Evolutionary conservation across 1,284 basidiomycete species (phyloP), one percentile per base, ranked within the genome.

Genomic region (Golubevia pallescens): DNA sequence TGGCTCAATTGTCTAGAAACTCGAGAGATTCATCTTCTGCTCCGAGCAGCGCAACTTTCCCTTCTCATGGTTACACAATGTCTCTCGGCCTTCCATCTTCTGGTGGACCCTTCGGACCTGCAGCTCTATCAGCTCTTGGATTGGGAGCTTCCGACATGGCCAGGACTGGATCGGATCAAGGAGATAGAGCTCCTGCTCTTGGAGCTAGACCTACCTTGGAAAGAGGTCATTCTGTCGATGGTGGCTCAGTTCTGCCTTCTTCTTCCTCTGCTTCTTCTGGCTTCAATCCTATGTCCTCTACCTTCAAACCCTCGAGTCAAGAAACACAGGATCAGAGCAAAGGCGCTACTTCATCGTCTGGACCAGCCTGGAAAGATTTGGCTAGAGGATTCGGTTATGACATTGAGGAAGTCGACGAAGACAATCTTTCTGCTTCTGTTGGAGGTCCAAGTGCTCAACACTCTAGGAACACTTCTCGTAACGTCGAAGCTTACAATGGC

Each of bases 331-430:
- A 63, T 14, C 1, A 42, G 3, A 58, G 57, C 34, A 53, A 57
- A 3, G 24, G 51, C 1, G 65, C 65, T 14, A 58, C 63, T 7
- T 54, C 57, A 38, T 73, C 1, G 42, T 64, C 7, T 64, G 65
- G 5, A 70, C 63, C 42, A 57, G 60, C 55, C 42, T 73, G 74
- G 74, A 69, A 77, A 65, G 72, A 76, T 53, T 66, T 80, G 10
- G 74, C 69, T 16, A 28, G 68, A 57, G 77, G 77, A 1, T 80
- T 80, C 42, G 77, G 75, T 2, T 75, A 78, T 57, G 77, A 80
- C 14, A 60, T 64, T 4, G 73, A 70, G 2, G 54, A 65, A 16
- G 56, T 61, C 0, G 55, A 28, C 16, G 51, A 57, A 13, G 24
- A 32, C 54, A 32, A 21, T 21, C 20, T 21, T 21, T 28, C 20